Conservation (phyloP, 371 early-diverging fungal species). For the Mucor plumbeus region DNA sequence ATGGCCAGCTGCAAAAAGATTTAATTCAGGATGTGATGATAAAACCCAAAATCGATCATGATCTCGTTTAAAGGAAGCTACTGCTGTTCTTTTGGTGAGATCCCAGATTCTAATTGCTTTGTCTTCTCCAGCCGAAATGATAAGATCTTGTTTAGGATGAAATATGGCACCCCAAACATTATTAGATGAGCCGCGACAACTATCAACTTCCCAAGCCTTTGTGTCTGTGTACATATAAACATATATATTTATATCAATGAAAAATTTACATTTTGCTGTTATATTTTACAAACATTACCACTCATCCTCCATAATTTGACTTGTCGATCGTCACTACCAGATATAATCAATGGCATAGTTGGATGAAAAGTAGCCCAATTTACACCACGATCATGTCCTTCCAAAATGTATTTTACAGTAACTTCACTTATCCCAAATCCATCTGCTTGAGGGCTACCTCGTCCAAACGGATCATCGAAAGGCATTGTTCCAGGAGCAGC, state of each 20-base stretch:
- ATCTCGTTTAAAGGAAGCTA: background rate
- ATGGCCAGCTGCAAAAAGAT: constrained; percentile 96
- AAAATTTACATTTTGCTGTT: too few species aligned
- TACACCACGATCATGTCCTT: background rate
- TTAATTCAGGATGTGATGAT: constrained; percentile 92
- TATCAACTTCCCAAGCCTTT: constrained; percentile 97
- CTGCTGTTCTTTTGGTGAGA: background rate
- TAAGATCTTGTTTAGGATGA: constrained; percentile 92
- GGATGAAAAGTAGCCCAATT: background rate
- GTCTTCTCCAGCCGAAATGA: constrained; percentile 71
- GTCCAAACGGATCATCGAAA: constrained; percentile 59
- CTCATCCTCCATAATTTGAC: constrained; percentile 99
- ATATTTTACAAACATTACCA: constrained; percentile 52
- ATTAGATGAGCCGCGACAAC: constrained; percentile 98
- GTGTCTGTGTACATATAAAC: constrained; percentile 59
- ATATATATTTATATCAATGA: background rate
- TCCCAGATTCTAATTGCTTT: background rate
- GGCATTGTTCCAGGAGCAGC: constrained; percentile 37
- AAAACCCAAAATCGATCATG: constrained; percentile 63
- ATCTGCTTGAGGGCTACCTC: constrained; percentile 74
- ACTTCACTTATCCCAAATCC: constrained; percentile 9
- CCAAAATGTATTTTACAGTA: background rate
- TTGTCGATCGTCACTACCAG: constrained; percentile 98
- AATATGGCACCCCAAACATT: constrained; percentile 94
- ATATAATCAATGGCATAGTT: constrained; percentile 74